Base-by-base conservation (phyloP, 306 rosid species). In the Quercus variabilis region DNA sequence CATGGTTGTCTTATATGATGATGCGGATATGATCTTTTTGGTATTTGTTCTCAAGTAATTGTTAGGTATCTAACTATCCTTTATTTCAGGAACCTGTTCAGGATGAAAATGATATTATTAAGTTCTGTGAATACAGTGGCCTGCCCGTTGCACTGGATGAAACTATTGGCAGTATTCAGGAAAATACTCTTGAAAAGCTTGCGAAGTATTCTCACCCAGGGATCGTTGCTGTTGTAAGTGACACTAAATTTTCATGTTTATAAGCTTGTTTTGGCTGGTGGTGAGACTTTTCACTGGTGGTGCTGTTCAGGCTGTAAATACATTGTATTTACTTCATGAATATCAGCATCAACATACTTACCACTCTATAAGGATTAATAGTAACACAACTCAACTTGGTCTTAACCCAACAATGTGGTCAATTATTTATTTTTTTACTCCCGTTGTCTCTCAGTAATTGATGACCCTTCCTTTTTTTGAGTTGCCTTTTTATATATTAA, bases 91-190 rank as follows among this genome's bases (percentile, higher is more conserved):
- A 95, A 81, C 99, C 99, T 83, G 98, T 92, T 81, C 85, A 75
- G 77, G 76, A 85, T 80, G 97, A 89, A 86, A 88, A 81, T 76
- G 92, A 93, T 79, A 92, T 95, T 74, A 74, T 92, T 79, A 89
- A 72, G 83, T 95, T 95, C 81, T 92, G 98, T 69, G 85, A 91
- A 87, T 94, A 92, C 84, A 92, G 92, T 74, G 93, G 97, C 76
- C 79, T 92, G 68, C 90, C 94, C 59, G 96, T 95, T 81, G 99
- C 98, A 23, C 85, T 95, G 69, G 99, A 95, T 85, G 99, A 95
- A 90, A 92, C 97, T 68, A 71, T 95, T 49, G 97, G 87, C 71
- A 26, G 38, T 73, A 78, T 89, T 87, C 87, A 87, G 83, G 93
- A 82, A 77, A 85, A 91, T 85, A 93, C 83, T 60, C 83, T 92